A percentile compares a stretch with the other conserved stretches of the same genome.
Conservation (phyloP, 2,329 filamentous ascomycete species). For the Alternaria rosae region DNA sequence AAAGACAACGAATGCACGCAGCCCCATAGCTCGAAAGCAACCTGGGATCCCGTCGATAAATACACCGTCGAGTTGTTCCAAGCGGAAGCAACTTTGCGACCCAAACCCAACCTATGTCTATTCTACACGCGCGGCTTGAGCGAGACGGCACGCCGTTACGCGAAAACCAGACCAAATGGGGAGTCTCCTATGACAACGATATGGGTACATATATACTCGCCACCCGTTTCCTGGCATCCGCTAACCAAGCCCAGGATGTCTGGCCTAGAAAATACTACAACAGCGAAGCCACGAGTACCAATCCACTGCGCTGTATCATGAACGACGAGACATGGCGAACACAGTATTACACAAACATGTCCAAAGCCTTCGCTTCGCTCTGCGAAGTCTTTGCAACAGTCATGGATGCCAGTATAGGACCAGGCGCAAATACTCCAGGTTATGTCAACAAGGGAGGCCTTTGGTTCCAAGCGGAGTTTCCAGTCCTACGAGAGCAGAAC, state of each 20-base stretch:
- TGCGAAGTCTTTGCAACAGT: neutral
- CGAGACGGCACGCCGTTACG: neutral
- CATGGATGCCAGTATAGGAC: neutral
- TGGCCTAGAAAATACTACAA: neutral
- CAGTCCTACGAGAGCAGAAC: neutral
- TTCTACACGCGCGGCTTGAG: neutral
- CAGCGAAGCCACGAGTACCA: neutral
- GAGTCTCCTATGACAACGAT: neutral
- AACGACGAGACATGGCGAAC: neutral
- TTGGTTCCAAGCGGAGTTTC: neutral
- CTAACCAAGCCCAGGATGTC: neutral
- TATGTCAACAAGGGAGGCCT: neutral
- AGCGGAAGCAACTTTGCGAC: neutral
- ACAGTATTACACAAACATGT: neutral
- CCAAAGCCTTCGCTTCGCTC: neutral
- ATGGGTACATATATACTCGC: neutral
- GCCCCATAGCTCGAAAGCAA: neutral
- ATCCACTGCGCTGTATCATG: neutral
- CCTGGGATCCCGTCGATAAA: neutral
- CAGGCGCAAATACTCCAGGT: neutral
- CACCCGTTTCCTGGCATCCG: neutral
- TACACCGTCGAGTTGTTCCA: neutral
- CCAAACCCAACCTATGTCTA: neutral
- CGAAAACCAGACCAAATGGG: neutral
- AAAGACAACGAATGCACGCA: neutral